A percentile compares a stretch with the other conserved stretches of the same genome.
Conservation (phyloP, 192 early-diverging fungal species). For the Backusella mclennaniae region DNA sequence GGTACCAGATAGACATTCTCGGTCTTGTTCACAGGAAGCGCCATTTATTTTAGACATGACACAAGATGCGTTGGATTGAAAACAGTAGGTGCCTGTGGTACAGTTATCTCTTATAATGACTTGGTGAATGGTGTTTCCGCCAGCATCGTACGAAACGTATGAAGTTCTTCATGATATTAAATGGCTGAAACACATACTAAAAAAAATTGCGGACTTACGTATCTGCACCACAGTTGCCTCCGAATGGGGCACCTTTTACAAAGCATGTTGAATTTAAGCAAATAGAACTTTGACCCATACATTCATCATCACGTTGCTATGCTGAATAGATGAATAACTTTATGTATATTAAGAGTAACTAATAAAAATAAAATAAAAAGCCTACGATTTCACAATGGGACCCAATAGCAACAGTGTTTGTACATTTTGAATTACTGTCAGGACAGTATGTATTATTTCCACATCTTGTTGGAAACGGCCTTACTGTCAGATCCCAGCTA, state of each 20-base stretch:
- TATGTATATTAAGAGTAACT: not conserved
- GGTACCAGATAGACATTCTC: conserved; percentile 29
- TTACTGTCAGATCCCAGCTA: conserved; percentile 26
- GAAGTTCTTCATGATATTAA: conserved; percentile 11
- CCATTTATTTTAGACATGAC: conserved; percentile 16
- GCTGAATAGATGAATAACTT: not conserved
- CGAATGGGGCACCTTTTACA: conserved; percentile 30
- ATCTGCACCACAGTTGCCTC: conserved; percentile 31
- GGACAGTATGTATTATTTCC: conserved; percentile 26
- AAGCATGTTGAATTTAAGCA: conserved; percentile 35
- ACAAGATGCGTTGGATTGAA: conserved; percentile 3
- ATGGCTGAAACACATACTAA: not conserved
- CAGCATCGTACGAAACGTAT: conserved; percentile 26
- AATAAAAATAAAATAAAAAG: not conserved
- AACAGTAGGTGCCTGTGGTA: conserved; percentile 29
- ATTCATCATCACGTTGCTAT: conserved; percentile 40
- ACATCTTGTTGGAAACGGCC: conserved; percentile 28
- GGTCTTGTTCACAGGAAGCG: conserved; percentile 27
- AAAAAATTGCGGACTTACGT: conserved; percentile 20
- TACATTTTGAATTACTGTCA: conserved; percentile 35
- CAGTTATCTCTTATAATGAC: conserved; percentile 35
- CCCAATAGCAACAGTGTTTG: conserved; percentile 19
- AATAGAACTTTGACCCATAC: conserved; percentile 23
- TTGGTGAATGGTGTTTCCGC: conserved; percentile 17
- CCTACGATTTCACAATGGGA: conserved; percentile 30